Evolutionary conservation across 2,329 filamentous ascomycete genomes (phyloP).

Genomic region (Emergomyces orientalis): DNA sequence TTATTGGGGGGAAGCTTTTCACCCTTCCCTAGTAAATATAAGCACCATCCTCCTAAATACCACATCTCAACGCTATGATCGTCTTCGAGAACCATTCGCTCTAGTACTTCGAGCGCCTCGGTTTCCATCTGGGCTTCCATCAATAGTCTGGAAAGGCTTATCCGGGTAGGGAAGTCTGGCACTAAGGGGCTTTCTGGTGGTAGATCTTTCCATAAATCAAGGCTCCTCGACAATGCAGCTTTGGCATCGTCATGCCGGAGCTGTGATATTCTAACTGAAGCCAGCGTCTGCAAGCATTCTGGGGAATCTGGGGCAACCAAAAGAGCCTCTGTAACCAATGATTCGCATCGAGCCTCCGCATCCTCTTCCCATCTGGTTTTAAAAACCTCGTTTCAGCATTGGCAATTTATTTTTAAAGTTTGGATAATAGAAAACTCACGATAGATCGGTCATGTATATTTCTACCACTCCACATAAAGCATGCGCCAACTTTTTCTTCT

Average conservation of each 20-base stretch:
- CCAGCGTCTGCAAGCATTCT: constrained; percentile 91
- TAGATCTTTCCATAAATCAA: constrained; percentile 74
- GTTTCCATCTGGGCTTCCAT: constrained; percentile 85
- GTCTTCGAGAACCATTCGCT: constrained; percentile 76
- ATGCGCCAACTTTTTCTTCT: constrained; percentile 72
- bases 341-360: constrained; percentile 79
- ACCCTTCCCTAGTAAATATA: constrained; percentile 56
- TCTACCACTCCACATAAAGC: constrained; percentile 91
- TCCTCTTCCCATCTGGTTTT: constrained; percentile 64
- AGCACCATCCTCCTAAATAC: constrained; percentile 93
- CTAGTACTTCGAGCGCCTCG: constrained; percentile 74
- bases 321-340: constrained; percentile 80
- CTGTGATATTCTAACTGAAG: constrained; percentile 89
- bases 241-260: constrained; percentile 66
- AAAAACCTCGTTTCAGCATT: constrained; percentile 2
- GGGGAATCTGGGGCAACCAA: constrained; percentile 70
- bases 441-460: constrained; percentile 98
- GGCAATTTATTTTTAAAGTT: not conserved
- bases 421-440: constrained; percentile 43
- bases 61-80: constrained; percentile 91
- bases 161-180: constrained; percentile 76
- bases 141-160: constrained; percentile 72
- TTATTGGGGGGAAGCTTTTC: constrained; percentile 24
- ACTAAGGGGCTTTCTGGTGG: constrained; percentile 60
- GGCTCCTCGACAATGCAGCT: constrained; percentile 66